Conservation (phyloP, 2,329 filamentous ascomycete genomes). For the Colletotrichum horii region DNA sequence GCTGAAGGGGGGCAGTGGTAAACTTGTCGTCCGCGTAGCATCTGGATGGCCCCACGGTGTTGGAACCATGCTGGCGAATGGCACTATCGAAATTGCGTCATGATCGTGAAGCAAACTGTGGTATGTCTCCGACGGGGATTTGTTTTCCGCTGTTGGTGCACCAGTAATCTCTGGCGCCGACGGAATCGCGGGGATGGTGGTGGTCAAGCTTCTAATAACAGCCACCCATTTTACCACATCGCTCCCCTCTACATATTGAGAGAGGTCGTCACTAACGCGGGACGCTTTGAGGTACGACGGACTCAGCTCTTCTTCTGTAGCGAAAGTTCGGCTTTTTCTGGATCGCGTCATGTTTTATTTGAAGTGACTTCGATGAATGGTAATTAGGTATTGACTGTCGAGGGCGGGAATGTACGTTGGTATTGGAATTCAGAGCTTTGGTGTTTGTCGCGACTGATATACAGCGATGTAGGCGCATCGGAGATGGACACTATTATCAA, state of each 20-base stretch:
- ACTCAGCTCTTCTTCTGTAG: accelerated
- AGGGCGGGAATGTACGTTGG: accelerated
- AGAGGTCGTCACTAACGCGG: background rate
- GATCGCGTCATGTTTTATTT: accelerated
- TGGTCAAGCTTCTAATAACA: accelerated
- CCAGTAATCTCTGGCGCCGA: accelerated
- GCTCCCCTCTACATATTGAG: background rate
- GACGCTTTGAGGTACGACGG: background rate
- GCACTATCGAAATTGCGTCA: accelerated
- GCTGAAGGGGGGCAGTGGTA: too few species aligned
- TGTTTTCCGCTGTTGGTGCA: too few species aligned
- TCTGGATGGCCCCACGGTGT: accelerated
- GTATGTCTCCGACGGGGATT: too few species aligned
- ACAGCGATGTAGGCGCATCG: accelerated
- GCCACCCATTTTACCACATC: background rate
- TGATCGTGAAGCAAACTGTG: accelerated
- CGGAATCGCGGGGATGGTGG: background rate
- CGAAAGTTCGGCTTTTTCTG: background rate
- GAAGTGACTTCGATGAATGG: accelerated
- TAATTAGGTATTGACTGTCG: accelerated
- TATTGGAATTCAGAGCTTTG: accelerated
- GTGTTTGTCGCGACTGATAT: too few species aligned
- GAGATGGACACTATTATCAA: accelerated
- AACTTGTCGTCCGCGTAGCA: accelerated
- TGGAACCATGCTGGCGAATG: background rate